Evolutionary conservation across 2,329 filamentous ascomycete species (phyloP), one percentile per base, ranked within the genome.

Genomic region (Hypoxylon sp.): DNA sequence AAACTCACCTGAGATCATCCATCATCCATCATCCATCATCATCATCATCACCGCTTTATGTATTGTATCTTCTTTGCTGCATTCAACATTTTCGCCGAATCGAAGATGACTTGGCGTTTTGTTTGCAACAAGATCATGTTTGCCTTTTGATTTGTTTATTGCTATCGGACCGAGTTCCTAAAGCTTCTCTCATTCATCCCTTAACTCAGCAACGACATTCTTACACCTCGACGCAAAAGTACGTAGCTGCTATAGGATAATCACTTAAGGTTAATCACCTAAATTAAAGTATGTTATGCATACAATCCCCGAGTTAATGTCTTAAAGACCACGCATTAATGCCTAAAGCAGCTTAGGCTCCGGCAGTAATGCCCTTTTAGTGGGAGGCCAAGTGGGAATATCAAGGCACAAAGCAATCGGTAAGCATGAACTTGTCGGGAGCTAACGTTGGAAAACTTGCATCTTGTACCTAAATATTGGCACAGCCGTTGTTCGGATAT

Each of bases 271-370:
- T 40, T 43, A n/a, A 25, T 25, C 21, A 38, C 25, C 27, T 27
- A 13, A 32, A 46, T 29, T 46, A 47, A 51, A 37, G 29, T 51
- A 47, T 55, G 47, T 52, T 36, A 51, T 52, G 43, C 37, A 48
- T 51, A 42, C 17, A 35, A 12, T 35, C 34, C 29, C 29, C 4
- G 21, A 40, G 35, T 38, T 38, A 19, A 8, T 40, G 12, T 25
- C 16, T 49, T 49, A 49, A 11, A 32, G 20, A 20, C 26, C 16
- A 30, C 19, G 7, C 13, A 19, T 47, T 40, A 43, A 47, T 43
- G 19, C 45, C 45, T 5, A 47, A 44, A 54, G 15, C 5, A 23
- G 55, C 7, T 51, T 51, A 57, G 51, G 11, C 42, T 8, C 37
- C 21, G 31, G 23, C 16, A 20, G 36, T 21, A 47, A 23, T 32